These are phyloP conservation scores for Polytrichum commune DNA, from an alignment of 225 moss, liverwort and hornwort genomes.

Conservation along the genomic window DNA sequence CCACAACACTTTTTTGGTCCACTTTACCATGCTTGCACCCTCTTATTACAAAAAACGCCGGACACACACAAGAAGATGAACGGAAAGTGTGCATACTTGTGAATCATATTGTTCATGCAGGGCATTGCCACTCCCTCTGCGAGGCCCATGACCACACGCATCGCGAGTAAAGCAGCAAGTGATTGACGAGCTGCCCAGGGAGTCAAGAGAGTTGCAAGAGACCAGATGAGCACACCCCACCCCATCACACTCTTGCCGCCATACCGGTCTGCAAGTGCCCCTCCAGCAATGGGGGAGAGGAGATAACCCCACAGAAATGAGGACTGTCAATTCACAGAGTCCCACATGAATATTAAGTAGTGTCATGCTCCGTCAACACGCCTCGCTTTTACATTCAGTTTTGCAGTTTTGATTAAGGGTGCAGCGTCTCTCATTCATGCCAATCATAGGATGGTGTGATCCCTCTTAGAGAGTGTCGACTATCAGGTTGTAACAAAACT, in stretches of 20 bases:
- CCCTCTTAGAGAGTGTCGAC: too few relatives aligned
- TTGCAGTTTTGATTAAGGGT: background rate
- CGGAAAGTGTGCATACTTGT: constrained; percentile 41
- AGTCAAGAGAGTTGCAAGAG: constrained; percentile 69
- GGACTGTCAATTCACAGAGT: constrained; percentile 37
- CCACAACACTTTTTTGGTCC: too few relatives aligned
- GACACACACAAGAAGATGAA: too few relatives aligned
- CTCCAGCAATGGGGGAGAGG: constrained; percentile 76
- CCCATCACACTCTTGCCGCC: constrained; percentile 87
- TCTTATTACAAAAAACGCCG: too few relatives aligned
- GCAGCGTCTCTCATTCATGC: too few relatives aligned
- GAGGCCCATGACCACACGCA: constrained; percentile 69
- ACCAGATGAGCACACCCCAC: constrained; percentile 80
- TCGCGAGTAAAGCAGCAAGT: constrained; percentile 49
- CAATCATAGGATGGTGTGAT: background rate
- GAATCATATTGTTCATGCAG: constrained; percentile 85
- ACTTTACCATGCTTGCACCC: too few relatives aligned
- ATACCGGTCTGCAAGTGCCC: constrained; percentile 73
- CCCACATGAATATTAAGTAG: background rate
- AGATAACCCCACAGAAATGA: constrained; percentile 94
- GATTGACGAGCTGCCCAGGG: constrained; percentile 78
- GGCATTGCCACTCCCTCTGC: constrained; percentile 94
- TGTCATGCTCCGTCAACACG: background rate
- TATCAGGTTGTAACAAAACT: too few relatives aligned
- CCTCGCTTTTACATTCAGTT: background rate